These are phyloP conservation scores for Amoeboaphelidium protococcarum DNA, from an alignment of 371 early-diverging fungal species.

Conservation along the genomic window DNA sequence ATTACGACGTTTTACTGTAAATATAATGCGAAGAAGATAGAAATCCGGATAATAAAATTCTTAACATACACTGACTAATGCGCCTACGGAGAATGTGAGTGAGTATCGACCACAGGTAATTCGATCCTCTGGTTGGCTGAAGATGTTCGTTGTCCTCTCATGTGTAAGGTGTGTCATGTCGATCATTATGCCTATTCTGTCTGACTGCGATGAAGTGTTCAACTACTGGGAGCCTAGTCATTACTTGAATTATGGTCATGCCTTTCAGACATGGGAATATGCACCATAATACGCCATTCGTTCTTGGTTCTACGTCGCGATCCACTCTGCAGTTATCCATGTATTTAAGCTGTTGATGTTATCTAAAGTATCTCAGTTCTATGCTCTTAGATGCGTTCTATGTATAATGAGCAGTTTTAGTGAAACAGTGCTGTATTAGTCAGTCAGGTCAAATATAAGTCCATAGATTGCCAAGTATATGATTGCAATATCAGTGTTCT, in stretches of 20 bases:
- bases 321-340: constrained; percentile 3
- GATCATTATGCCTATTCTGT: background rate
- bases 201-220: constrained; percentile 75
- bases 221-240: constrained; percentile 91
- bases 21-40: no score
- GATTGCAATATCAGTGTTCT: constrained; percentile 25
- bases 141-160: no score
- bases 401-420: constrained; percentile 30
- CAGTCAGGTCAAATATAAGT: constrained; percentile 28
- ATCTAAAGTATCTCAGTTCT: background rate
- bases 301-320: constrained; percentile 43
- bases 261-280: constrained; percentile 90
- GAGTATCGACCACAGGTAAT: no score
- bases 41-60: no score
- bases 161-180: no score
- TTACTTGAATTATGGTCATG: constrained; percentile 50
- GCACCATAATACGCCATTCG: constrained; percentile 61
- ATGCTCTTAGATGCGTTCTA: constrained; percentile 18
- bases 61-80: no score
- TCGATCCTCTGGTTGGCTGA: no score
- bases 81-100: no score
- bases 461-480: constrained; percentile 36
- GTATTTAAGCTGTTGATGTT: background rate
- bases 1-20: no score
- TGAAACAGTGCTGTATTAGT: constrained; percentile 40